phyloP scores from a whole-genome alignment of 2,329 filamentous ascomycete genomes.

The Rutstroemia sp. region DNA sequence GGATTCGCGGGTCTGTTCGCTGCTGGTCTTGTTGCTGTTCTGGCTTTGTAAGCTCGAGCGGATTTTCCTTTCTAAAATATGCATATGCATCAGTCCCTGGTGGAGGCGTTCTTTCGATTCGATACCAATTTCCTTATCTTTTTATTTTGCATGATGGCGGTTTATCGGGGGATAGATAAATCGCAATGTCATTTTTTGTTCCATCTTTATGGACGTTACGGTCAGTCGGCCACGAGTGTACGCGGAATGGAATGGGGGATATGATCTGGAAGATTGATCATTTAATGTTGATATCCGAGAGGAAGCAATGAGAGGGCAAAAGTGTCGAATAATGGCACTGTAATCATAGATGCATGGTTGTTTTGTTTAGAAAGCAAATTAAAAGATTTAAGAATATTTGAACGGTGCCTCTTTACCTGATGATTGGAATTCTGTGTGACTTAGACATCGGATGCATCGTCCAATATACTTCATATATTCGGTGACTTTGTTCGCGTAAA shows the following conservation, averaged over 20 bases:
- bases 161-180: background rate
- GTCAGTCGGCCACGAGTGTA: constrained; percentile 18
- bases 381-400: no score
- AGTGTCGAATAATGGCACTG: no score
- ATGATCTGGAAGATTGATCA: background rate
- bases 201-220: constrained; percentile 18
- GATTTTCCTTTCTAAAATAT: background rate
- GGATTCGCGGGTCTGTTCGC: constrained; percentile 22
- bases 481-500: no score
- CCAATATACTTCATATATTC: no score
- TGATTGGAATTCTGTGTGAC: no score
- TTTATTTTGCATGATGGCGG: background rate
- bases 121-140: constrained; percentile 15
- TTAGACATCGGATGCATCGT: no score
- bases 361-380: no score
- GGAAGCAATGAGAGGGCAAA: no score
- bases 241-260: background rate
- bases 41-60: constrained; percentile 21
- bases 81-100: background rate
- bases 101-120: constrained; percentile 15
- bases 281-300: no score
- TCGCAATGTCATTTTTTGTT: constrained; percentile 10
- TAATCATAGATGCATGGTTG: no score
- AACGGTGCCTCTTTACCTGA: no score
- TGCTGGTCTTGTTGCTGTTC: constrained; percentile 20